phyloP scores from a whole-genome alignment of 768 basidiomycete genomes.

The Hygrophorus russula region DNA sequence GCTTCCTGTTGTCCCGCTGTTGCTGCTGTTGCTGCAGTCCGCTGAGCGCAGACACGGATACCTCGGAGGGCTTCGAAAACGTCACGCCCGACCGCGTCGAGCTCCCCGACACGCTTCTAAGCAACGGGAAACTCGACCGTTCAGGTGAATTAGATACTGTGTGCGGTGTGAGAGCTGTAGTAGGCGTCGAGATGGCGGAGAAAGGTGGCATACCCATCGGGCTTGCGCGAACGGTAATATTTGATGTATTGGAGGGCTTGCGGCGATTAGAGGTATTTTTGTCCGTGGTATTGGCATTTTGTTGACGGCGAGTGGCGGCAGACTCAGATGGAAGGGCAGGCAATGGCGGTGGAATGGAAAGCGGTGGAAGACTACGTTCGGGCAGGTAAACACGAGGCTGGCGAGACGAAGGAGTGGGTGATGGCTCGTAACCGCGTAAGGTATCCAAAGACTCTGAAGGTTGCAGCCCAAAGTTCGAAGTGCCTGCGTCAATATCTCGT shows the following conservation, averaged over 20 bases:
- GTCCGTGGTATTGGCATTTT: slow-evolving; percentile 10
- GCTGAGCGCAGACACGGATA: slow-evolving; percentile 38
- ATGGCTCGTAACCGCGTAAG: slow-evolving; percentile 27
- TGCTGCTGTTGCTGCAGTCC: slow-evolving; percentile 45
- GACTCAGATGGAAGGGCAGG: slow-evolving; percentile 52
- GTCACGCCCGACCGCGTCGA: slow-evolving; percentile 37
- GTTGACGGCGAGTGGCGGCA: slow-evolving; percentile 9
- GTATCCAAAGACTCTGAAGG: slow-evolving; percentile 33
- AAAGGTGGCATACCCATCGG: slow-evolving; percentile 42
- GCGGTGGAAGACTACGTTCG: slow-evolving; percentile 36
- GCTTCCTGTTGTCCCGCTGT: slow-evolving; percentile 14
- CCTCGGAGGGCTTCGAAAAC: slow-evolving; percentile 52
- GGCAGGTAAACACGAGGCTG: slow-evolving; percentile 8
- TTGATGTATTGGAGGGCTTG: slow-evolving; percentile 24
- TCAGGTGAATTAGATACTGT: slow-evolving; percentile 44
- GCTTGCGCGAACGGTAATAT: slow-evolving; percentile 19
- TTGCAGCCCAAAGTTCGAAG: slow-evolving; percentile 11
- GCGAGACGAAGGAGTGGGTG: slow-evolving; percentile 32
- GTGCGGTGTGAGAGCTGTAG: slow-evolving; percentile 56
- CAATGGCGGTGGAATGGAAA: slow-evolving; percentile 48
- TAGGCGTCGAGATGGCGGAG: slow-evolving; percentile 42
- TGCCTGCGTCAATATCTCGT: slow-evolving; percentile 9
- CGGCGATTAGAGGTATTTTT: slow-evolving; percentile 15
- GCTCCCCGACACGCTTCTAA: slow-evolving; percentile 37
- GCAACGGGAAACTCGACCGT: slow-evolving; percentile 20